These are phyloP conservation scores for Sporisorium exsertum DNA, from an alignment of 1,284 basidiomycete species.

Conservation along the genomic window DNA sequence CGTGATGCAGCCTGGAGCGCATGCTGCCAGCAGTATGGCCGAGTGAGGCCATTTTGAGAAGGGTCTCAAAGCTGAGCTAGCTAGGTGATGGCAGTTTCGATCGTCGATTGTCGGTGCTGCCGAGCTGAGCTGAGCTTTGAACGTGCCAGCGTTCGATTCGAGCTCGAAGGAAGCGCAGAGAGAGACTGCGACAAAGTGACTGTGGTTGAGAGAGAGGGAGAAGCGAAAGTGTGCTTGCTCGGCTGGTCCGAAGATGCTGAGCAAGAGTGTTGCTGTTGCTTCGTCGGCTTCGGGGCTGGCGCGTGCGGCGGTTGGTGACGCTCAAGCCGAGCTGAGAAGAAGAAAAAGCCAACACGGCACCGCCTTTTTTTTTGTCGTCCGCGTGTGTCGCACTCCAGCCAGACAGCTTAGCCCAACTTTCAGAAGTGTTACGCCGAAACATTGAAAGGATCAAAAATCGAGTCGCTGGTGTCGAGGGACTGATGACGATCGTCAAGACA, in stretches of 20 bases:
- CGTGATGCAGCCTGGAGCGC: conserved; percentile 46
- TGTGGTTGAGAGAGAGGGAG: not conserved
- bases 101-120: not conserved
- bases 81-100: not conserved
- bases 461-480: too few relatives aligned
- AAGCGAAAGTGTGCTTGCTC: not conserved
- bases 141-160: conserved; percentile 8
- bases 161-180: not conserved
- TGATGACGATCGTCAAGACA: too few relatives aligned
- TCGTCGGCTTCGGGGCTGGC: conserved; percentile 13
- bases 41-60: conserved; percentile 43
- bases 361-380: not conserved
- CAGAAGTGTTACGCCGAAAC: not conserved
- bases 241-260: conserved; percentile 8
- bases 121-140: not conserved
- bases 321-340: conserved; percentile 13
- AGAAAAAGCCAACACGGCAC: conserved; percentile 4
- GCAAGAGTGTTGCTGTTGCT: not conserved
- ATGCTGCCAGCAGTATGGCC: conserved; percentile 43
- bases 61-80: not conserved
- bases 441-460: not conserved
- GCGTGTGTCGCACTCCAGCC: too few relatives aligned
- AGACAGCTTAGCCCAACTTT: not conserved
- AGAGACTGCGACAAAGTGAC: not conserved
- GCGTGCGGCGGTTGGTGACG: conserved; percentile 28